These are phyloP conservation scores for Spiromastix sp. DNA, from an alignment of 2,329 filamentous ascomycete species.

Conservation along the genomic window DNA sequence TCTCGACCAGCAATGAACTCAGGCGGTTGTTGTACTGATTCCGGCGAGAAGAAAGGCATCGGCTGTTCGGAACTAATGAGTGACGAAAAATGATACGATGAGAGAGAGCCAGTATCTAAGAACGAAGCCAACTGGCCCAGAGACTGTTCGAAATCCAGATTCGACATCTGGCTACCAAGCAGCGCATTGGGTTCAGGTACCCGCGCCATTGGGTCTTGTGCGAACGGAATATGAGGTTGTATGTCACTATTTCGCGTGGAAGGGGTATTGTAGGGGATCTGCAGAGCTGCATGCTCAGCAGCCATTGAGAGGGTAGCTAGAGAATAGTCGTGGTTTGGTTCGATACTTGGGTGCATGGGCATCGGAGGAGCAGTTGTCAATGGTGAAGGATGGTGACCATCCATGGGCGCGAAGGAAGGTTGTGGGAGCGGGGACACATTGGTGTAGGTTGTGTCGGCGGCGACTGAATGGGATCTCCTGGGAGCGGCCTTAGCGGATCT, in stretches of 20 bases:
- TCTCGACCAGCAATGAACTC: conserved; percentile 11
- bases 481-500: conserved; percentile 17
- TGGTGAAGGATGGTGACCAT: neutral
- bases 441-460: neutral
- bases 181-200: conserved; percentile 1
- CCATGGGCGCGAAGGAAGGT: neutral
- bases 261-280: conserved; percentile 12
- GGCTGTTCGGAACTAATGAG: conserved; percentile 31
- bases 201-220: conserved; percentile 2
- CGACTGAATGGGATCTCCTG: conserved; percentile 6
- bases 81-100: conserved; percentile 29
- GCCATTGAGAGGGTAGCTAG: conserved; percentile 32
- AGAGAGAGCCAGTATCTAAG: conserved; percentile 27
- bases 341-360: conserved; percentile 12
- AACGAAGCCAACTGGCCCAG: conserved; percentile 29
- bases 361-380: neutral
- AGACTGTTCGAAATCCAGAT: conserved; percentile 19
- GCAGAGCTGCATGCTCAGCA: conserved; percentile 30
- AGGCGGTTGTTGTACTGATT: conserved; percentile 22
- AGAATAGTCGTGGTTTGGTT: conserved; percentile 20
- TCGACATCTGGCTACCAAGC: conserved; percentile 1
- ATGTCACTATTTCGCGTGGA: conserved; percentile 4
- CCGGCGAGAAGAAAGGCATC: conserved; percentile 32
- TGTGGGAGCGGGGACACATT: neutral
- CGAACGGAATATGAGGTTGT: conserved; percentile 1